Base-by-base conservation (phyloP, 1,284 basidiomycete genomes). In the Ganoderma meredithae region DNA sequence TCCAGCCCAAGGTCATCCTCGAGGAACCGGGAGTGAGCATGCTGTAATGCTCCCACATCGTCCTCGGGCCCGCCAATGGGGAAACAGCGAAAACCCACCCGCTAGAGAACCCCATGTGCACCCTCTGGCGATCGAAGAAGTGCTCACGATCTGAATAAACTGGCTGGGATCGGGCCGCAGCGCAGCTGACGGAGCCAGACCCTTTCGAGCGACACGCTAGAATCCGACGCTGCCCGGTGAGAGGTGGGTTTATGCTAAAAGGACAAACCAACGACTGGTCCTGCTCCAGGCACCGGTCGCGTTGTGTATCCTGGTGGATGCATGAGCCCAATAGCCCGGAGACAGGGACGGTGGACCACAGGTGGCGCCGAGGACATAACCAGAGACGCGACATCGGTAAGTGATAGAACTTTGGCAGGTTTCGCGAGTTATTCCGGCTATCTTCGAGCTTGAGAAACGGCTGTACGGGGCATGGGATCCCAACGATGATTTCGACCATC, bases 261-360 rank as follows among this genome's bases (percentile, higher is more conserved):
- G 31, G 27, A 5, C 25, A 27, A 13, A 7, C 3, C 10, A 13
- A 17, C 7, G 52, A 31, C 25, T 7, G 9, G 9, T 47, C 44
- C n/a, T 47, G 15, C 44, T 47, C 44, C 44, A 47, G 44, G 44
- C 44, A 47, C 44, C n/a, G n/a, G 47, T 17, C 22, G 25, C 15
- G 25, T 53, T 53, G 52, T 53, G 52, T 53, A 15, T 53, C 52
- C 52, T n/a, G 31, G 52, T 53, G 52, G 52, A 53, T 15, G 52
- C 25, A 53, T 17, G 25, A 53, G 52, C 6, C 52, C 52, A 53
- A 5, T 27, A 53, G 52, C 27, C 3, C 25, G 52, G 52, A 53
- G 7, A 53, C 52, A 31, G 52, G n/a, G 22, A 12, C 25, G 4
- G 52, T 27, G 52, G 52, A 17, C 27, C 52, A 25, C 15, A 31